Evolutionary conservation across 257 asterid species (phyloP), one percentile per base, ranked within the genome.

Genomic region (Forsythia viridissima): DNA sequence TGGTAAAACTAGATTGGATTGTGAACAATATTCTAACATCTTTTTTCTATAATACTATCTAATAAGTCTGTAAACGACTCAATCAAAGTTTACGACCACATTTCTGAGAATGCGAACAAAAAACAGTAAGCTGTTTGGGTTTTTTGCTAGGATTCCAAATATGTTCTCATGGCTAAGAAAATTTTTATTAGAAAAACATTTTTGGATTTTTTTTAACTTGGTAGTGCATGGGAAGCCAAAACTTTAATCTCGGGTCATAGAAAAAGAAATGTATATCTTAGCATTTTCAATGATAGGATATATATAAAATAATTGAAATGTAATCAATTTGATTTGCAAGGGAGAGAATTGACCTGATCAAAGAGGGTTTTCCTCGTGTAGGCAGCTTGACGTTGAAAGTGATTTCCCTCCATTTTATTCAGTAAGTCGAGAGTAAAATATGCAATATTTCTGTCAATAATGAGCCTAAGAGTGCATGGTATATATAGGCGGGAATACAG

Each of bases 301-400:
- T n/a, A n/a, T n/a, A 20, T n/a, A 20, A 59, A 59, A 21, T 20
- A 20, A 59, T 59, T 59, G 34, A 9, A n/a, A 59, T 59, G 67
- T 20, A 8, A 21, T 59, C 11, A 21, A 59, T 8, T 8, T 24
- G 24, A 24, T 24, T 4, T 7, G 37, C 8, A 34, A 34, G 37
- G 39, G 38, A 36, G 39, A 81, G 77, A 46, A 72, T 34, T 59
- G 71, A 91, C 97, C 93, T 92, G 94, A 71, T 86, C 86, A 83
- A 92, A 88, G 73, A 90, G 86, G 76, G 82, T 78, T 79, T 81
- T 84, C 80, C 91, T 90, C 85, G 83, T 70, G 74, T n/a, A 72
- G 59, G 90, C 83, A 77, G 92, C 91, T 85, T 86, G 94, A 57
- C 80, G 78, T 80, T 81, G 91, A 76, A 81, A 77, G 30, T 81